These are phyloP conservation scores for Ophiocordyceps sinensis DNA, from an alignment of 2,329 filamentous ascomycete species.

Conservation along the genomic window DNA sequence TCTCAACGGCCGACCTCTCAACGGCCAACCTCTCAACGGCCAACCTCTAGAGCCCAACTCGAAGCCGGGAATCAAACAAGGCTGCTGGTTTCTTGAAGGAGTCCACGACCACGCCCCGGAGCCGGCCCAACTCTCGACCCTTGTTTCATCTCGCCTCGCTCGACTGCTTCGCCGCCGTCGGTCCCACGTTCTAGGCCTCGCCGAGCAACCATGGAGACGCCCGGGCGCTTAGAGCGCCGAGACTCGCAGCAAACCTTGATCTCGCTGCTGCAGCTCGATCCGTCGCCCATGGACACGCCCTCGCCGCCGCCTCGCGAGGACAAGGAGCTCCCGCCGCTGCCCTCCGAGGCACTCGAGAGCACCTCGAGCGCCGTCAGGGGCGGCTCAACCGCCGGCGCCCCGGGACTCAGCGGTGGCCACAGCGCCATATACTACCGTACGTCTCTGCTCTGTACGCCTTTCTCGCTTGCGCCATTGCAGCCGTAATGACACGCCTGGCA, in stretches of 20 bases:
- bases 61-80: no score
- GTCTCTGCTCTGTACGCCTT: no score
- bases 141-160: no score
- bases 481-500: slow-evolving; percentile 2
- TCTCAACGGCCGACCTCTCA: no score
- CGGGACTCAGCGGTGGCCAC: slow-evolving; percentile 47
- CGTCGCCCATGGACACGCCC: slow-evolving; percentile 65
- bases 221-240: slow-evolving; percentile 11
- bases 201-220: slow-evolving; percentile 5
- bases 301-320: slow-evolving; percentile 15
- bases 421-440: slow-evolving; percentile 63
- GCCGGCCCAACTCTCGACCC: no score
- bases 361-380: slow-evolving; percentile 19
- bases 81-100: no score
- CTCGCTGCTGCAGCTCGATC: slow-evolving; percentile 66
- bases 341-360: slow-evolving; percentile 15
- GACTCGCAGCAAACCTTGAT: slow-evolving; percentile 41
- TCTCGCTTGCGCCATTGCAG: no score
- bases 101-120: no score
- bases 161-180: no score
- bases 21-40: no score
- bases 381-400: slow-evolving; percentile 25
- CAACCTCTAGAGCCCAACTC: no score
- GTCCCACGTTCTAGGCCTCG: no score
- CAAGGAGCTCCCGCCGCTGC: slow-evolving; percentile 17